A percentile compares a stretch with the other conserved stretches of the same genome.
Evolutionary conservation across 2,329 filamentous ascomycete species (phyloP).

Genomic region (Apiospora koreana): DNA sequence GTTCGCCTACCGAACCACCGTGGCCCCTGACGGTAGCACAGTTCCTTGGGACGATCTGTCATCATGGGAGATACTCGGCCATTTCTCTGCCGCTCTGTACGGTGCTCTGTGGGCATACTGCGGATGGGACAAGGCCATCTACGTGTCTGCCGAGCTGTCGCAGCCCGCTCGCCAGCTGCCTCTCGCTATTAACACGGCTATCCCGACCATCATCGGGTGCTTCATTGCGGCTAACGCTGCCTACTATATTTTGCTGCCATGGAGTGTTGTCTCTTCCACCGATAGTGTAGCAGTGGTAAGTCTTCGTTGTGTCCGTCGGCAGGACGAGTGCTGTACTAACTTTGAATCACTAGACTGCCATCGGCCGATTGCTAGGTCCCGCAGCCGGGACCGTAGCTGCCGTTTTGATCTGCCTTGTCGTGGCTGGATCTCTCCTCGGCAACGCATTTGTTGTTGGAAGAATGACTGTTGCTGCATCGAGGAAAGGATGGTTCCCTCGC

Average conservation of each 20-base stretch:
- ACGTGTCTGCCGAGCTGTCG: slow-evolving; percentile 55
- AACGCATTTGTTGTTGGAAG: slow-evolving; percentile 65
- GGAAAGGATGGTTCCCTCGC: slow-evolving; percentile 33
- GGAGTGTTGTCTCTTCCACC: slow-evolving; percentile 57
- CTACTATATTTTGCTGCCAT: slow-evolving; percentile 64
- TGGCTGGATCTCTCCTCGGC: slow-evolving; percentile 61
- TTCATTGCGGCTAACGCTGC: slow-evolving; percentile 62
- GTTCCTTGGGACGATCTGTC: slow-evolving; percentile 51
- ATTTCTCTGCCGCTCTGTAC: slow-evolving; percentile 62
- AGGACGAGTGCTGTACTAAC: background rate
- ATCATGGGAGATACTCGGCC: slow-evolving; percentile 60
- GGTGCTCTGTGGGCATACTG: slow-evolving; percentile 66
- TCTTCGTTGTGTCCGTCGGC: slow-evolving; percentile 12
- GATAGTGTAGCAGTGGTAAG: slow-evolving; percentile 65
- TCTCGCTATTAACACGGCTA: slow-evolving; percentile 60
- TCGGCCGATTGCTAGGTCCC: slow-evolving; percentile 54
- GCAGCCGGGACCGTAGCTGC: slow-evolving; percentile 56
- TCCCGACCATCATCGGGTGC: slow-evolving; percentile 59
- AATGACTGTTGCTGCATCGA: slow-evolving; percentile 60
- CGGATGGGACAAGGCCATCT: slow-evolving; percentile 66
- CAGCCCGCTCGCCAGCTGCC: slow-evolving; percentile 56
- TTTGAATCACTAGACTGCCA: slow-evolving; percentile 47
- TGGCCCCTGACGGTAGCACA: slow-evolving; percentile 49
- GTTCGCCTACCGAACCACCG: slow-evolving; percentile 54
- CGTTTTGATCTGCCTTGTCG: slow-evolving; percentile 59